Evolutionary conservation across 1,284 basidiomycete genomes (phyloP).

Genomic region (Mixia osmundae): DNA sequence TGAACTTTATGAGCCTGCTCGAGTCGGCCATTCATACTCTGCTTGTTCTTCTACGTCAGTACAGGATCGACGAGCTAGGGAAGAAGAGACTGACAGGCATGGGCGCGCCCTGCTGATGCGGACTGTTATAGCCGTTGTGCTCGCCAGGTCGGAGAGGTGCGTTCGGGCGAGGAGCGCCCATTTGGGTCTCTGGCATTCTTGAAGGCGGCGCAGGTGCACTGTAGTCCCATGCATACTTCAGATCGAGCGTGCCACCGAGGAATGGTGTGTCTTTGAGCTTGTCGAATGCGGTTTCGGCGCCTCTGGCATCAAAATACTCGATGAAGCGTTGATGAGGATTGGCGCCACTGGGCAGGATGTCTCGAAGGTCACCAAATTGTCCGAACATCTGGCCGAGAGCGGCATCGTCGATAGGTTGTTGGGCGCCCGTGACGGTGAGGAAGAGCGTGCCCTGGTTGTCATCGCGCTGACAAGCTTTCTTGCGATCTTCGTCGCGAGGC

Average conservation of each 20-base stretch:
- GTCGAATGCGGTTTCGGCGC: conserved; percentile 48
- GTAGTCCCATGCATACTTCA: conserved; percentile 68
- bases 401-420: conserved; percentile 48
- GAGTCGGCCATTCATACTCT: too few species aligned
- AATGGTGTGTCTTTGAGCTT: conserved; percentile 48
- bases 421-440: conserved; percentile 44
- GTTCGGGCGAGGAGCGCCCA: too few species aligned
- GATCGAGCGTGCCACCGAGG: conserved; percentile 61
- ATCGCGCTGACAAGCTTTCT: conserved; percentile 44
- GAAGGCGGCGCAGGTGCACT: too few species aligned
- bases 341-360: conserved; percentile 33
- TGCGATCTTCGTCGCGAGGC: conserved; percentile 56
- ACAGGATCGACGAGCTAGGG: too few species aligned
- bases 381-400: conserved; percentile 62
- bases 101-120: too few species aligned
- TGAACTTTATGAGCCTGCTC: too few species aligned
- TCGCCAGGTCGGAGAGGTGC: too few species aligned
- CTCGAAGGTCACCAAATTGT: conserved; percentile 71
- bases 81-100: too few species aligned
- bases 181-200: too few species aligned
- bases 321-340: conserved; percentile 52
- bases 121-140: too few species aligned
- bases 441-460: conserved; percentile 77
- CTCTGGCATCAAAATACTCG: conserved; percentile 69
- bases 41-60: too few species aligned